Conservation (phyloP, 2,329 filamentous ascomycete genomes). For the Pyricularia sp. region DNA sequence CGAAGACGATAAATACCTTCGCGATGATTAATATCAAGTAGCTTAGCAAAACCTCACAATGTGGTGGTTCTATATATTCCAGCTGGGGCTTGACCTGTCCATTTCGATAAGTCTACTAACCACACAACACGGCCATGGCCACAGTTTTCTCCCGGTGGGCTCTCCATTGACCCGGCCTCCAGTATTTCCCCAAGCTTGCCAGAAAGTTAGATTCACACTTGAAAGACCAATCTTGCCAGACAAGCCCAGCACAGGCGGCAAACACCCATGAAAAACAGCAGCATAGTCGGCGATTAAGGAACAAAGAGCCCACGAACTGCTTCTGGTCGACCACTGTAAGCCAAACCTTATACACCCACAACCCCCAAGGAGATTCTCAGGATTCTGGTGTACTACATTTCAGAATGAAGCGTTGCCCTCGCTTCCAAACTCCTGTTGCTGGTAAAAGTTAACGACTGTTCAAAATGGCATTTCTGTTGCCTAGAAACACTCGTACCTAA, state of each 20-base stretch:
- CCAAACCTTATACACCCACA: not conserved
- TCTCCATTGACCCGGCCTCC: not conserved
- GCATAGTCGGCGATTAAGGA: not conserved
- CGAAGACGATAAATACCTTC: not conserved
- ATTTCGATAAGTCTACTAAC: not conserved
- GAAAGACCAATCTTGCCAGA: not conserved
- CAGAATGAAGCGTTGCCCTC: not conserved
- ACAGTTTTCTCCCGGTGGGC: not conserved
- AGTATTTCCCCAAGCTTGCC: not conserved
- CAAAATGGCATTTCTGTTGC: not conserved
- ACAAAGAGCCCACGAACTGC: no score
- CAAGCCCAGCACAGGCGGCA: not conserved
- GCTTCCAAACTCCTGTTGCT: not conserved
- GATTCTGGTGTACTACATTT: not conserved
- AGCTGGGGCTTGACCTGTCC: not conserved
- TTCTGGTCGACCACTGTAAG: no score
- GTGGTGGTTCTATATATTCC: no score
- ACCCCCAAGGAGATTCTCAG: not conserved
- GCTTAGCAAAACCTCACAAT: not conserved
- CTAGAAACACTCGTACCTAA: not conserved
- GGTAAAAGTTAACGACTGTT: not conserved
- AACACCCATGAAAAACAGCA: not conserved
- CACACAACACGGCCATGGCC: not conserved
- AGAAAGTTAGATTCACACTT: not conserved
- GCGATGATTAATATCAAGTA: not conserved